phyloP scores from a whole-genome alignment of 225 moss, liverwort and hornwort genomes.

The Pseudoscleropodium purum region DNA sequence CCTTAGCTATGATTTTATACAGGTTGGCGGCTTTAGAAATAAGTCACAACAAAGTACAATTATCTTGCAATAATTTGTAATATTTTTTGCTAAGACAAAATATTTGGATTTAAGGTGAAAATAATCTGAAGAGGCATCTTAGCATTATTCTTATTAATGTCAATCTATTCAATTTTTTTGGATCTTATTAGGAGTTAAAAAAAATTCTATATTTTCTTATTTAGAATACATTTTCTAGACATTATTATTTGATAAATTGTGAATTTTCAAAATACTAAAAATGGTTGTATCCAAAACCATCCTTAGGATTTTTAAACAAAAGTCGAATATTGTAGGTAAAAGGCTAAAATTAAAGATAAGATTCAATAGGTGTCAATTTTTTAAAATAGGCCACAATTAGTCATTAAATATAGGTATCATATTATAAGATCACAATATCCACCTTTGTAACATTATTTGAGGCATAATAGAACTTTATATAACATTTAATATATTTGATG shows the following conservation, averaged over 20 bases:
- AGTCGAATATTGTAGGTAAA: background rate
- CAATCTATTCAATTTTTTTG: background rate
- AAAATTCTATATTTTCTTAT: background rate
- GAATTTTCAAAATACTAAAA: background rate
- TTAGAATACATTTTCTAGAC: background rate
- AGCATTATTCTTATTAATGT: background rate
- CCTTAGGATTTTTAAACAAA: background rate
- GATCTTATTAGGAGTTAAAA: background rate
- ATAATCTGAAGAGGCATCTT: background rate
- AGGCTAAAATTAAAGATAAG: background rate
- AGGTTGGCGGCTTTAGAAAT: background rate
- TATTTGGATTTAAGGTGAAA: background rate
- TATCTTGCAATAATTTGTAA: background rate
- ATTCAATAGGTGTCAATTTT: background rate
- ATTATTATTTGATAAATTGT: background rate
- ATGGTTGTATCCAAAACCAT: background rate
- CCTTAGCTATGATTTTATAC: accelerated
- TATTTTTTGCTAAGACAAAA: accelerated
- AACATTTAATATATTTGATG: background rate
- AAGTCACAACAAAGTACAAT: background rate
- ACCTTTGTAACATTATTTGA: background rate
- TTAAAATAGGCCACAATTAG: background rate
- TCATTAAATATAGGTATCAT: no score
- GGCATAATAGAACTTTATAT: background rate
- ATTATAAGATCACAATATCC: background rate